These are phyloP conservation scores for Mycena galericulata DNA, from an alignment of 768 basidiomycete genomes.

Conservation along the genomic window DNA sequence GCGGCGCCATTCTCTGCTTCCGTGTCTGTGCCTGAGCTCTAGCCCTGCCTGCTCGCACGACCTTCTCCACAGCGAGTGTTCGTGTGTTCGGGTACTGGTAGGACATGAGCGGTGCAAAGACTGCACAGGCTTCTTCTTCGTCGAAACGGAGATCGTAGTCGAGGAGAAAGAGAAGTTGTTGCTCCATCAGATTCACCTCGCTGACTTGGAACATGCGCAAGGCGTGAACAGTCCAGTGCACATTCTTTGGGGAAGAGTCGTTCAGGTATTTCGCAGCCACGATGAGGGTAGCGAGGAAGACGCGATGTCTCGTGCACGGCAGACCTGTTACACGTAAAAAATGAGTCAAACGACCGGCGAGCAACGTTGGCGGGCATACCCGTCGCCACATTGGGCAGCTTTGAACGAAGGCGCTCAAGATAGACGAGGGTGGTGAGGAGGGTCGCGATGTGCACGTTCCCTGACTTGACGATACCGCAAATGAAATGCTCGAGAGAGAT, in stretches of 20 bases:
- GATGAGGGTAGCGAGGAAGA: slow-evolving; percentile 96
- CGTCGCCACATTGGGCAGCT: slow-evolving; percentile 86
- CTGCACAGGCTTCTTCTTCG: slow-evolving; percentile 80
- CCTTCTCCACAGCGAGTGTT: slow-evolving; percentile 64
- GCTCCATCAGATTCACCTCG: slow-evolving; percentile 97
- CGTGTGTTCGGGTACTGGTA: slow-evolving; percentile 57
- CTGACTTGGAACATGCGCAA: slow-evolving; percentile 73
- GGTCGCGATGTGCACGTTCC: slow-evolving; percentile 92
- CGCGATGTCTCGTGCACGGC: slow-evolving; percentile 93
- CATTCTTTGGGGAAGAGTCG: slow-evolving; percentile 95
- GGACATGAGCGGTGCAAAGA: slow-evolving; percentile 79
- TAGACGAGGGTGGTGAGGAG: slow-evolving; percentile 92
- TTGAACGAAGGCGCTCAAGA: slow-evolving; percentile 86
- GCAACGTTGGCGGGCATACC: slow-evolving; percentile 61
- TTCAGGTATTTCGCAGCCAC: slow-evolving; percentile 97
- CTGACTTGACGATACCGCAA: slow-evolving; percentile 77
- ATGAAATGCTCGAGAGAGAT: slow-evolving; percentile 90
- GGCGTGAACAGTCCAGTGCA: slow-evolving; percentile 89
- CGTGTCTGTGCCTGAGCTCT: slow-evolving; percentile 60
- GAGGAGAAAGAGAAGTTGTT: slow-evolving; percentile 91
- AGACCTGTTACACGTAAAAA: slow-evolving; percentile 61
- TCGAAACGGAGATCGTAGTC: slow-evolving; percentile 93
- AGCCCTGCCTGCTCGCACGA: slow-evolving; percentile 62
- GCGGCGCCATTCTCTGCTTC: slow-evolving; percentile 52
- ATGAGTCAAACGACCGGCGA: background rate